A percentile compares a stretch with the other conserved stretches of the same genome.
These are phyloP conservation scores for Evernia prunastri DNA, from an alignment of 495 filamentous ascomycete genomes.

Conservation along the genomic window DNA sequence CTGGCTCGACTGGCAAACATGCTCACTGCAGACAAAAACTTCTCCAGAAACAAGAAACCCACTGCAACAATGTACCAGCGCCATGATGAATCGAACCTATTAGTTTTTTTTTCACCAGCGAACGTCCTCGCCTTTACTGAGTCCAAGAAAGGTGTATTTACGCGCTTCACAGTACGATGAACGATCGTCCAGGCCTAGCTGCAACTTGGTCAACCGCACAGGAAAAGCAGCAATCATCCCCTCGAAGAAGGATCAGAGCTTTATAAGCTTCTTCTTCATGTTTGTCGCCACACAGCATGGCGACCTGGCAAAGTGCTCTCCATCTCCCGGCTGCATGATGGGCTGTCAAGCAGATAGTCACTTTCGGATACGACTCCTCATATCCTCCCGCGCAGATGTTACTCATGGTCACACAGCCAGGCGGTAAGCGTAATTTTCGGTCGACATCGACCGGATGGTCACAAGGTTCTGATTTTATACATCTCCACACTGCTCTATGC, in stretches of 20 bases:
- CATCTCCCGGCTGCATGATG: background rate
- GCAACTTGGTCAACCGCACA: constrained; percentile 3
- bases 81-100: no score
- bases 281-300: background rate
- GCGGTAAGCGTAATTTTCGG: background rate
- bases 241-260: background rate
- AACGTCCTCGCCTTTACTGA: no score
- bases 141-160: no score
- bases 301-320: background rate
- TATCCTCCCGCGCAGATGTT: background rate
- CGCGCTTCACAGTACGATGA: background rate
- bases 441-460: background rate
- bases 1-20: no score
- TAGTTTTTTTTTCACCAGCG: no score
- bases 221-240: constrained; percentile 2
- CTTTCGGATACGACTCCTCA: background rate
- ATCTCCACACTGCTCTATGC: background rate
- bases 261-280: background rate
- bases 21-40: no score
- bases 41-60: no score
- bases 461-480: background rate
- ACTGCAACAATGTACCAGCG: no score
- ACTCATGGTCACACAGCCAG: constrained; percentile 2
- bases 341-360: constrained; percentile 2
- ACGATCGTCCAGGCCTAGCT: background rate